Evolutionary conservation across 2,329 filamentous ascomycete species (phyloP).

Genomic region (Aspergillus bombycis): DNA sequence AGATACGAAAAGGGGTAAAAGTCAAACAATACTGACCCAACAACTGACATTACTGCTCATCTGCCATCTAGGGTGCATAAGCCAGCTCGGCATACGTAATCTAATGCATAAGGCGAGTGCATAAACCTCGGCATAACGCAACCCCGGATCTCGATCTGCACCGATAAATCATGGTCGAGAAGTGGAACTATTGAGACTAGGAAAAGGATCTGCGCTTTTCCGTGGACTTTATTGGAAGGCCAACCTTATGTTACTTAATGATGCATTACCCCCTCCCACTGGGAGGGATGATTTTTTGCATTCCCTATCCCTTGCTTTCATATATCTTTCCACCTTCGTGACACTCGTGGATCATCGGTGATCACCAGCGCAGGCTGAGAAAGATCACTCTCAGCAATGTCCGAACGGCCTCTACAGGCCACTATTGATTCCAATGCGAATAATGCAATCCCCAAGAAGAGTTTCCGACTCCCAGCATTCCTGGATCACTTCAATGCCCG

Average conservation of each 20-base stretch:
- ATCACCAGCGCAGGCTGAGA: neutral
- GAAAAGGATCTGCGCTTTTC: neutral
- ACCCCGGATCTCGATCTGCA: neutral
- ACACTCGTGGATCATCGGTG: neutral
- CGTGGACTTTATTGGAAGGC: neutral
- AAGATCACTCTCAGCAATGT: neutral
- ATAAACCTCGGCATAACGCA: neutral
- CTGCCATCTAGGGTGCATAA: neutral
- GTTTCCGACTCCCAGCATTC: conserved; percentile 11
- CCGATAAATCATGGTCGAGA: neutral
- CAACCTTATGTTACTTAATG: neutral
- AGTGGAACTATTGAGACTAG: neutral
- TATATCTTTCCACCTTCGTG: neutral
- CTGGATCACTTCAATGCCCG: conserved; percentile 51
- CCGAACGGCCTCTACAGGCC: neutral
- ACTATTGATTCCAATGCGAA: neutral
- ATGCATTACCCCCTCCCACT: neutral
- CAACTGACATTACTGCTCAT: too few relatives aligned
- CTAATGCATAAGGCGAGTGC: neutral
- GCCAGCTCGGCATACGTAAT: neutral
- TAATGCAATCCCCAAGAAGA: neutral
- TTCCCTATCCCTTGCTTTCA: neutral
- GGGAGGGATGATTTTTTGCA: neutral
- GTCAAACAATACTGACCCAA: too few relatives aligned
- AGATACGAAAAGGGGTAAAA: too few relatives aligned